phyloP scores from a whole-genome alignment of 306 rosid species.

The Abrus pulchellus region DNA sequence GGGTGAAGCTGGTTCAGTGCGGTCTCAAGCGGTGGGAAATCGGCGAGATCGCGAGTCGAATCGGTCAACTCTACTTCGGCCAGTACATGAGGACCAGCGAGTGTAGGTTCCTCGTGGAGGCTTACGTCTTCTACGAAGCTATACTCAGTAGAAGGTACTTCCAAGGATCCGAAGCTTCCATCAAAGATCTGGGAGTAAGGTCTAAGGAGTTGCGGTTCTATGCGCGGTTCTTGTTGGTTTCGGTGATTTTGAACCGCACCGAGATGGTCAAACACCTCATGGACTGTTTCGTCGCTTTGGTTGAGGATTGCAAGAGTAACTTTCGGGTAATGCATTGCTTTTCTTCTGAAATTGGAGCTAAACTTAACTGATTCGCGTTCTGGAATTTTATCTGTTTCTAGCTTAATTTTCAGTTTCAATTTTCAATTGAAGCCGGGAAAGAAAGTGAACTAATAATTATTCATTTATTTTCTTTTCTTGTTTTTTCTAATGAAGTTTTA shows the following conservation, averaged over 20 bases:
- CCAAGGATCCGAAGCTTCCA: constrained; percentile 71
- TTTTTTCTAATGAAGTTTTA: constrained; percentile 30
- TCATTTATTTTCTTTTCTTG: not conserved
- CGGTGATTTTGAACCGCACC: constrained; percentile 79
- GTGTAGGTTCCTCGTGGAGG: constrained; percentile 84
- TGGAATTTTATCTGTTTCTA: not conserved
- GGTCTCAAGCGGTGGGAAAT: constrained; percentile 98
- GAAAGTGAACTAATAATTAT: constrained; percentile 11
- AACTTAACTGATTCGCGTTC: not conserved
- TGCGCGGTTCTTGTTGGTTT: constrained; percentile 89
- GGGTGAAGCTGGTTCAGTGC: constrained; percentile 72
- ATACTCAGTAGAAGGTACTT: constrained; percentile 89
- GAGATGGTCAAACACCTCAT: constrained; percentile 77
- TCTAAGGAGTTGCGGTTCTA: constrained; percentile 91
- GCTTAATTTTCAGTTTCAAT: constrained; percentile 12
- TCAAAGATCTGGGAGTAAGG: constrained; percentile 83
- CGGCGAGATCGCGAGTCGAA: constrained; percentile 99
- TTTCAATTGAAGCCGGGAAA: constrained; percentile 14
- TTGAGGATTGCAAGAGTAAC: constrained; percentile 79
- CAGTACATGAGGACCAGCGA: constrained; percentile 96
- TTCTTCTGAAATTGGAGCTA: constrained; percentile 35
- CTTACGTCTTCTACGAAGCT: constrained; percentile 94
- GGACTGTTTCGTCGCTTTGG: constrained; percentile 76
- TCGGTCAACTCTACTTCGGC: constrained; percentile 95
- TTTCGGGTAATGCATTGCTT: constrained; percentile 69